phyloP scores from a whole-genome alignment of 495 filamentous ascomycete genomes.

The Aspergillus nanangensis region DNA sequence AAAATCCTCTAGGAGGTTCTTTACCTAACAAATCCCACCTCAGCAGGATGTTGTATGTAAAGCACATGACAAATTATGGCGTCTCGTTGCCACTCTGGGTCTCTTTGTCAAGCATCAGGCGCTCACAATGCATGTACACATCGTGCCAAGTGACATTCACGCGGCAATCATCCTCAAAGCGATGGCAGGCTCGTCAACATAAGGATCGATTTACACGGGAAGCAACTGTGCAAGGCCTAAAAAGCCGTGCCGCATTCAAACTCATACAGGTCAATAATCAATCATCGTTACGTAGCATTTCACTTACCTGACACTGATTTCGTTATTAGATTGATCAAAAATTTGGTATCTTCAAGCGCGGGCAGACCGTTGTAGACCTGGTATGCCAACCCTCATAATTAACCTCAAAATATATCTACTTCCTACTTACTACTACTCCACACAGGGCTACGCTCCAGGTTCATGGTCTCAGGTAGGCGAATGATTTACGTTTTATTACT shows the following conservation, averaged over 20 bases:
- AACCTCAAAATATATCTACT: constrained; percentile 2
- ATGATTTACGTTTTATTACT: background rate
- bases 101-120: too few species aligned
- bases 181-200: constrained; percentile 77
- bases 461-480: constrained; percentile 80
- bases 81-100: too few species aligned
- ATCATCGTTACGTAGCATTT: too few species aligned
- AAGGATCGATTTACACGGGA: constrained; percentile 64
- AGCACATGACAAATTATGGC: too few species aligned
- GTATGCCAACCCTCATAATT: constrained; percentile 35
- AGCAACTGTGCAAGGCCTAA: constrained; percentile 71
- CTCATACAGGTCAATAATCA: constrained; percentile 69
- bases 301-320: too few species aligned
- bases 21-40: too few species aligned
- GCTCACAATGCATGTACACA: constrained; percentile 4
- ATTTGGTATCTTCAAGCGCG: constrained; percentile 68
- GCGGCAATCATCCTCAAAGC: constrained; percentile 60
- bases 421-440: too few species aligned
- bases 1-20: too few species aligned
- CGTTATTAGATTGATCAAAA: constrained; percentile 68
- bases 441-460: constrained; percentile 86
- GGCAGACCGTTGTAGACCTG: constrained; percentile 86
- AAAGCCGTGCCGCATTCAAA: constrained; percentile 90
- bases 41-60: too few species aligned
- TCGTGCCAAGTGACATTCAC: constrained; percentile 4